Conservation (phyloP, 2,329 filamentous ascomycete genomes). For the Scedosporium boydii region DNA sequence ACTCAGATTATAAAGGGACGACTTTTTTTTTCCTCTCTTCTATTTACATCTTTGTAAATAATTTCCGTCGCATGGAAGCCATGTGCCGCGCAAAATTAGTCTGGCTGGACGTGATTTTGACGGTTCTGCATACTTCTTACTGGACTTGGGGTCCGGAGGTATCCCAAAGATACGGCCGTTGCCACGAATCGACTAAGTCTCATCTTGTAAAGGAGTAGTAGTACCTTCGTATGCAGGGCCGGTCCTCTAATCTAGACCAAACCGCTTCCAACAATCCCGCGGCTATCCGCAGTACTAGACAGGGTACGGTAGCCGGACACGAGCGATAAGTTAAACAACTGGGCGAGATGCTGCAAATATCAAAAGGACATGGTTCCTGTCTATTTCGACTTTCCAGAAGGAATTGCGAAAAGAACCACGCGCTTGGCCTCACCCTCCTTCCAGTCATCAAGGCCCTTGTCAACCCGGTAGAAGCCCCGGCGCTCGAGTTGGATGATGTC, state of each 20-base stretch:
- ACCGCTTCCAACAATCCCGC: not conserved
- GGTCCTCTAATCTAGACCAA: not conserved
- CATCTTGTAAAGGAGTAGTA: not conserved
- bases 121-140: too few species aligned
- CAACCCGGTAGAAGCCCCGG: slow-evolving; percentile 84
- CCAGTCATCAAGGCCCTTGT: slow-evolving; percentile 48
- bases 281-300: not conserved
- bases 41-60: too few species aligned
- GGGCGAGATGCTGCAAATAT: slow-evolving; percentile 1
- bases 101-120: too few species aligned
- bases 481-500: slow-evolving; percentile 95
- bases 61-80: too few species aligned
- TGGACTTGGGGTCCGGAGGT: too few species aligned
- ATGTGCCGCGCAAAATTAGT: too few species aligned
- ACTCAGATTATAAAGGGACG: too few species aligned
- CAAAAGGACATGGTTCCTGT: not conserved
- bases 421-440: slow-evolving; percentile 39
- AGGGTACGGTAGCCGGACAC: not conserved
- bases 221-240: not conserved
- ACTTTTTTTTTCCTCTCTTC: too few species aligned
- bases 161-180: too few species aligned
- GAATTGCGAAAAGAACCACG: slow-evolving; percentile 47
- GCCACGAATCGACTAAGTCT: too few species aligned
- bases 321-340: not conserved
- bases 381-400: slow-evolving; percentile 44